Evolutionary conservation across 495 filamentous ascomycete genomes (phyloP), one percentile per base, ranked within the genome.

Genomic region (Penicillium samsonianum): DNA sequence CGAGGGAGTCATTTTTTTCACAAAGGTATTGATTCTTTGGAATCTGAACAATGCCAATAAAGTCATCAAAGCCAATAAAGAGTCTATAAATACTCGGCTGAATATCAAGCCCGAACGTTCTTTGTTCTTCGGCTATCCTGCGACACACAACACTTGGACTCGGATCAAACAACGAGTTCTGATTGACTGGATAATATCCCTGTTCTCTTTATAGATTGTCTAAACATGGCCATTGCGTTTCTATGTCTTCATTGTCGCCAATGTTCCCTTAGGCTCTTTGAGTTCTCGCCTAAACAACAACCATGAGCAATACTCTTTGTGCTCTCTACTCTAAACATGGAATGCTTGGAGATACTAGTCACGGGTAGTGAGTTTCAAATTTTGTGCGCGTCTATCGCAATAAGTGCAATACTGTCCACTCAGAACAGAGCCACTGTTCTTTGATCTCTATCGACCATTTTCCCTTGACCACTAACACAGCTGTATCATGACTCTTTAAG

Each of bases 401-500:
- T 38, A n/a, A n/a, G 7, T n/a, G 7, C n/a, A 3, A 17, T 38
- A 17, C n/a, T 17, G 7, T 6, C 14, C 33, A 37, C 33, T n/a
- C 33, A 37, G 14, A n/a, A 41, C n/a, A 12, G 37, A 30, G 23
- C 23, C 12, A 20, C 16, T 41, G 20, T 16, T 10, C 7, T 30
- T 23, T 30, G 19, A 16, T 5, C n/a, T 5, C 11, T 42, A 17
- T 19, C 57, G 45, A 74, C 35, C 74, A 79, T 14, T 50, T 38
- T 17, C 59, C 71, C 45, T 67, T 67, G 22, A 80, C 63, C 57
- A 78, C 62, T 30, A 80, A 67, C 35, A 71, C 80, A 6, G 75
- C 77, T 4, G 74, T 78, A 71, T 83, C 81, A 72, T 85, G 80
- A 12, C 67, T 67, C 38, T 64, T 67, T 41, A 84, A 62, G 40